phyloP scores from a whole-genome alignment of 768 basidiomycete species.

The Imleria badia region DNA sequence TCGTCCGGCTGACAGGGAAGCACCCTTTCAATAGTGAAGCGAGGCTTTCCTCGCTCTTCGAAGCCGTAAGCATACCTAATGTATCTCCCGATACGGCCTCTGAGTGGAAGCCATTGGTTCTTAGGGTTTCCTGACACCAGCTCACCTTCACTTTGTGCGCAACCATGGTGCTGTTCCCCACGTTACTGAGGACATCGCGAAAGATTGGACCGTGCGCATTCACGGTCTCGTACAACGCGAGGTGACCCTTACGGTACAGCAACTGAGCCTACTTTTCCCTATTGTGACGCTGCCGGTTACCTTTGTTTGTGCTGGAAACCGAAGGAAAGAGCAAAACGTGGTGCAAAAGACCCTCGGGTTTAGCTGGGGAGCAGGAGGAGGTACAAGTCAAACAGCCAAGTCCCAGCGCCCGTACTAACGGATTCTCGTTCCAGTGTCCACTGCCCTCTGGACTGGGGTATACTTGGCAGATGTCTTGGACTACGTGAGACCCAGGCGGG shows the following conservation, averaged over 20 bases:
- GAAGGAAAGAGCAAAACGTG: constrained; percentile 66
- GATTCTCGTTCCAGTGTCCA: constrained; percentile 35
- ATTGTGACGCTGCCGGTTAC: constrained; percentile 61
- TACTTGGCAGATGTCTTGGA: constrained; percentile 55
- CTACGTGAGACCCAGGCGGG: constrained; percentile 38
- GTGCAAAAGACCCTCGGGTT: constrained; percentile 57
- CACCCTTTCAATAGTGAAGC: constrained; percentile 65
- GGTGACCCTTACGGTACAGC: constrained; percentile 41
- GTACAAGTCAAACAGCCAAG: constrained; percentile 12
- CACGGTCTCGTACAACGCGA: constrained; percentile 37
- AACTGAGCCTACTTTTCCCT: constrained; percentile 46
- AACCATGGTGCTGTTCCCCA: constrained; percentile 61
- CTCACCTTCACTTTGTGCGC: constrained; percentile 56
- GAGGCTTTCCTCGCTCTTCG: constrained; percentile 43
- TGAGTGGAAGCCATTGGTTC: neutral
- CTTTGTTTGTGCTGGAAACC: constrained; percentile 62
- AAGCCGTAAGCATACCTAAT: constrained; percentile 26
- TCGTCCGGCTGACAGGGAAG: constrained; percentile 54
- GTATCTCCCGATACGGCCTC: neutral
- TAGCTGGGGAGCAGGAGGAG: constrained; percentile 51
- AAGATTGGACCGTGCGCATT: constrained; percentile 47
- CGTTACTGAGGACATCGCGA: constrained; percentile 36
- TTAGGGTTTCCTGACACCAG: constrained; percentile 56
- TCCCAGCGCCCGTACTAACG: neutral
- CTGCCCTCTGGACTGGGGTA: constrained; percentile 61